Base-by-base conservation (phyloP, 1,284 basidiomycete species). In the Melanopsichium pennsylvanicum region DNA sequence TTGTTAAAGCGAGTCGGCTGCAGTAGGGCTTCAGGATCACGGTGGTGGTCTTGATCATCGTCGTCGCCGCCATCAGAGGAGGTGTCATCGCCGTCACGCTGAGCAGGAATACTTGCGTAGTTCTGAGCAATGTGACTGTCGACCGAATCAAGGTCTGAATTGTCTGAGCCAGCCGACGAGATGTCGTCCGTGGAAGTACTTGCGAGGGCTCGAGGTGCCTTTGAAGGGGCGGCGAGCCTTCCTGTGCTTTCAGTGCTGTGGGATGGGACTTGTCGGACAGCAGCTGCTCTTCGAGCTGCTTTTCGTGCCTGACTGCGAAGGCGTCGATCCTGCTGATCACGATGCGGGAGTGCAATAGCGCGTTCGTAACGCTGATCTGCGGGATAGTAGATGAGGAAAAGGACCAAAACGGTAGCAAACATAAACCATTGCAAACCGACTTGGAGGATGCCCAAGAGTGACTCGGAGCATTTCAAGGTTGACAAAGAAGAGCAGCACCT, bases 351-450 rank as follows among this genome's bases (percentile, higher is more conserved):
- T 21, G 75, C 54, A 18, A 71, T 66, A 9, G 66, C 48, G 19
- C 59, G 52, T 62, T 81, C 84, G 78, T 89, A 91, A 80, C 93
- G 92, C 70, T 89, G 87, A 70, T 91, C 87, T 11, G 85, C 82
- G 0, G 94, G 94, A 78, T 93, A 98, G 85, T 94, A 98, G 38
- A 90, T 83, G 82, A 98, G 89, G 83, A 91, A 98, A 3, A 97
- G 86, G 1, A 93, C 86, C 56, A 96, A 85, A 40, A 97, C 88
- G 57, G 90, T 66, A 13, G 86, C 87, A 82, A 97, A 97, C 67
- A 93, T 84, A 36, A 88, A 81, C 93, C 93, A 97, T 80, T 94
- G 92, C 21, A 90, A 74, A 11, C 85, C 84, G 16, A 97, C 88
- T 82, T 96, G 93, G 1, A 92, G 80, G 32, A 97, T 85, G 5